Evolutionary conservation across 352 stramenopile species (phyloP).

Genomic region (Globisporangium paroecandrum): DNA sequence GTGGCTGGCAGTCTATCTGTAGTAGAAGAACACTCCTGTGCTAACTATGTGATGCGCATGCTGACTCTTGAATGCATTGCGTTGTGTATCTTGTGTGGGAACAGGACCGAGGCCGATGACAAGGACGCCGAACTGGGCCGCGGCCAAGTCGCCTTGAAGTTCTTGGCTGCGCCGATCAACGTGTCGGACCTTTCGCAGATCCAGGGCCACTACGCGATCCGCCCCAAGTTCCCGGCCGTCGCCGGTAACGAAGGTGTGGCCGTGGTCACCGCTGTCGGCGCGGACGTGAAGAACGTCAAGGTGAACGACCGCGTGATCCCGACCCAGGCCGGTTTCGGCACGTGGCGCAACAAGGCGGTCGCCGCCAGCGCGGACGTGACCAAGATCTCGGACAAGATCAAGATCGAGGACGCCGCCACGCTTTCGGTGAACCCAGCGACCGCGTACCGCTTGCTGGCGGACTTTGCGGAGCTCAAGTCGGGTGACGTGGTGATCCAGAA

Average conservation of each 20-base stretch:
- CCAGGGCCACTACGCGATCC: slow-evolving; percentile 80
- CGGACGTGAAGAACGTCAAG: slow-evolving; percentile 76
- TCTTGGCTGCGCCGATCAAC: slow-evolving; percentile 88
- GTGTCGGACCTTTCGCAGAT: slow-evolving; percentile 87
- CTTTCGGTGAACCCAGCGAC: slow-evolving; percentile 83
- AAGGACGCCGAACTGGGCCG: slow-evolving; percentile 43
- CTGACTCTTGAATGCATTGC: background rate
- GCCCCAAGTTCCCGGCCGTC: slow-evolving; percentile 72
- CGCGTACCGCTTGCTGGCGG: slow-evolving; percentile 80
- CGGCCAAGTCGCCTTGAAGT: slow-evolving; percentile 83
- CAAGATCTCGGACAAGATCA: slow-evolving; percentile 82
- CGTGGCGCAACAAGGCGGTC: slow-evolving; percentile 74
- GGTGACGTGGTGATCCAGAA: slow-evolving; percentile 91
- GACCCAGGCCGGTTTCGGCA: slow-evolving; percentile 62
- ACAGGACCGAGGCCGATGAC: slow-evolving; percentile 66
- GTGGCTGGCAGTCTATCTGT: background rate
- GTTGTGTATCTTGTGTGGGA: slow-evolving; percentile 7
- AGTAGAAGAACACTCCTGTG: background rate
- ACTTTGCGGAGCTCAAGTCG: slow-evolving; percentile 74
- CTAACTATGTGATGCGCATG: background rate
- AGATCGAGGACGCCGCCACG: slow-evolving; percentile 78
- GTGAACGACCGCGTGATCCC: slow-evolving; percentile 87
- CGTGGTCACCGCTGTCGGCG: slow-evolving; percentile 79
- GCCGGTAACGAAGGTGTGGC: slow-evolving; percentile 85
- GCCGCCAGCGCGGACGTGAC: slow-evolving; percentile 58